phyloP scores from a whole-genome alignment of 352 stramenopile species.

The Globisporangium viniferum region DNA sequence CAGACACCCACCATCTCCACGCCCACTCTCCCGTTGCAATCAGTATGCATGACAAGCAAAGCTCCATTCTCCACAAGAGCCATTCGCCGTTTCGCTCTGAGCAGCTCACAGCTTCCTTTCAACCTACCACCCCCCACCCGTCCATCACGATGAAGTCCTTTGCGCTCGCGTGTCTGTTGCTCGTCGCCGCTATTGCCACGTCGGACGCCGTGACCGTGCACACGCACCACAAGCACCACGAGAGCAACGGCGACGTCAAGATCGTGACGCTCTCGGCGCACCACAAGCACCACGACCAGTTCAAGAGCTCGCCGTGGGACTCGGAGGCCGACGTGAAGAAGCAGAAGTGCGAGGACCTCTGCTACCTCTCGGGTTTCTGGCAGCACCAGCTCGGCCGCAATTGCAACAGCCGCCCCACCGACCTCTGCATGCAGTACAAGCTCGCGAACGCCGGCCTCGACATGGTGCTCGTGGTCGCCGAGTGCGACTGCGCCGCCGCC shows the following conservation, averaged over 20 bases:
- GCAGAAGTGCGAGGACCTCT: constrained; percentile 63
- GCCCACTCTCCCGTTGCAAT: background rate
- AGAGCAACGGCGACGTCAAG: background rate
- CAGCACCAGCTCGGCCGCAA: constrained; percentile 53
- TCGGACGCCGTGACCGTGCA: background rate
- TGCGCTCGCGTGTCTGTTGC: background rate
- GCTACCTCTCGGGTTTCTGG: constrained; percentile 57
- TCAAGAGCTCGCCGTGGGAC: constrained; percentile 75
- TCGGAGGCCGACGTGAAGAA: constrained; percentile 33
- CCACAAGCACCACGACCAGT: constrained; percentile 7
- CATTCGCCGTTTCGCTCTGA: background rate
- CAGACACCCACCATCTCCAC: background rate
- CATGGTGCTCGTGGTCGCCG: constrained; percentile 49
- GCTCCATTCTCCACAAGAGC: background rate
- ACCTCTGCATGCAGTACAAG: constrained; percentile 63
- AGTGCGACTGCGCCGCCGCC: constrained; percentile 37
- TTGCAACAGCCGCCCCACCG: constrained; percentile 48
- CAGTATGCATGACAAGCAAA: background rate
- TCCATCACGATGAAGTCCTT: background rate
- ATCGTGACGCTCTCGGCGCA: background rate
- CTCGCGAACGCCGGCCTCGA: constrained; percentile 39
- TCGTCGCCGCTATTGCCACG: background rate
- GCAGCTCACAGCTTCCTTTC: background rate
- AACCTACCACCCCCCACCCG: background rate
- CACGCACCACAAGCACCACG: constrained; percentile 3